Base-by-base conservation (phyloP, 2,329 filamentous ascomycete genomes). In the Colletotrichum filicis region DNA sequence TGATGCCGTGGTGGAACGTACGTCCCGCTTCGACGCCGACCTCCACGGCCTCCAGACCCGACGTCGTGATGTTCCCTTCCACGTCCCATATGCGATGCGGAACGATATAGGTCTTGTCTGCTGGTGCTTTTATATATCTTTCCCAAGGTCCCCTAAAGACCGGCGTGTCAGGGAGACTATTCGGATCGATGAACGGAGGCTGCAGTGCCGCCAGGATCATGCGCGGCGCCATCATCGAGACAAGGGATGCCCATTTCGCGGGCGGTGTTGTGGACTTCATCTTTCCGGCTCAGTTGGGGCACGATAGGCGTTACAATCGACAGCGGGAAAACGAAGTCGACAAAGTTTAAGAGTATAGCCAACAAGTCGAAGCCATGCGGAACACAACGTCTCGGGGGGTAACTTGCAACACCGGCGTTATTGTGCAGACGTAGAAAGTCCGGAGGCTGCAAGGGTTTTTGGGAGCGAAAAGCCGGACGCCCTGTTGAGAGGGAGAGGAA, bases 91-190 rank as follows among this genome's bases (percentile, higher is more conserved):
- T 78, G 28, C 78, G 76, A 14, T 75, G 71, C 1, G 83, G 82
- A 22, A 75, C 73, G 56, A 84, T 82, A 61, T 79, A 75, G 4
- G 79, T 77, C 74, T 83, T 82, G 67, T 82, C 78, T 35, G 74
- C 69, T 9, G 82, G 81, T 2, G 83, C 82, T 55, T 80, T 79
- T 61, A 84, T 83, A 63, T 82, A 81, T 11, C 72, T 68, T 52
- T 84, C 81, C 83, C 83, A 85, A 2, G 82, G 80, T 4, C 83
- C 83, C 32, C 80, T 81, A 53, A 83, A 85, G 6, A 83, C 68
- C 1, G 83, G 79, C 32, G 78, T 61, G 14, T 71, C 69, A 2
- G 81, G 81, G 16, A 83, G 77, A n/a, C 74, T 56, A 11, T 74
- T 74, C 52, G 75, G 75, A 46, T 78, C 74, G 56, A 79, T 71